Conservation (phyloP, 352 stramenopile species). For the Globisporangium irregulare region DNA sequence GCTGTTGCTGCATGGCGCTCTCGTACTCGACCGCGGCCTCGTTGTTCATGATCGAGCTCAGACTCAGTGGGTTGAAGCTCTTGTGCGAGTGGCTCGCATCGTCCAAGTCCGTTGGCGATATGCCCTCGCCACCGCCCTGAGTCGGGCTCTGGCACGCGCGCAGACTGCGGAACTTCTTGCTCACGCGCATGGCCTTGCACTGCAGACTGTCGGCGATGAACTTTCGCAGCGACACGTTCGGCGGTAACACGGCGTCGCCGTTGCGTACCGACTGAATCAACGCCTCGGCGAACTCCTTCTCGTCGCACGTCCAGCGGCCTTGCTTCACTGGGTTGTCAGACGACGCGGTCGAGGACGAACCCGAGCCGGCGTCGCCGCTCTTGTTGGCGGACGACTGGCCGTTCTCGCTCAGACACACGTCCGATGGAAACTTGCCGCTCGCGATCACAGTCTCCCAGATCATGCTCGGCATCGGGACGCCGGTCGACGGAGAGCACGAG, state of each 20-base stretch:
- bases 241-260: slow-evolving; percentile 39
- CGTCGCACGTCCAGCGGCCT: slow-evolving; percentile 49
- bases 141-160: slow-evolving; percentile 23
- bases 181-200: slow-evolving; percentile 66
- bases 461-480: slow-evolving; percentile 24
- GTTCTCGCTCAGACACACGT: slow-evolving; percentile 57
- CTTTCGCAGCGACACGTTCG: slow-evolving; percentile 53
- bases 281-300: slow-evolving; percentile 55
- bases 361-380: slow-evolving; percentile 7
- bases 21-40: slow-evolving; percentile 28
- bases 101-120: slow-evolving; percentile 18
- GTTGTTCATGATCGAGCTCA: slow-evolving; percentile 79
- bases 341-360: not conserved
- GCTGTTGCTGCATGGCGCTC: not conserved
- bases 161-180: slow-evolving; percentile 61
- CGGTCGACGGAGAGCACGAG: not conserved
- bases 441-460: slow-evolving; percentile 68
- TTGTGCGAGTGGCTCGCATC: slow-evolving; percentile 15
- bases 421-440: slow-evolving; percentile 56
- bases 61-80: slow-evolving; percentile 61
- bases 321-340: slow-evolving; percentile 36
- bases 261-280: slow-evolving; percentile 52
- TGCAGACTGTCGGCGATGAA: slow-evolving; percentile 54
- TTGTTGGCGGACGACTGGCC: slow-evolving; percentile 25
- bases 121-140: not conserved